Evolutionary conservation across 495 filamentous ascomycete species (phyloP).

Genomic region (Penicillium turbatum): DNA sequence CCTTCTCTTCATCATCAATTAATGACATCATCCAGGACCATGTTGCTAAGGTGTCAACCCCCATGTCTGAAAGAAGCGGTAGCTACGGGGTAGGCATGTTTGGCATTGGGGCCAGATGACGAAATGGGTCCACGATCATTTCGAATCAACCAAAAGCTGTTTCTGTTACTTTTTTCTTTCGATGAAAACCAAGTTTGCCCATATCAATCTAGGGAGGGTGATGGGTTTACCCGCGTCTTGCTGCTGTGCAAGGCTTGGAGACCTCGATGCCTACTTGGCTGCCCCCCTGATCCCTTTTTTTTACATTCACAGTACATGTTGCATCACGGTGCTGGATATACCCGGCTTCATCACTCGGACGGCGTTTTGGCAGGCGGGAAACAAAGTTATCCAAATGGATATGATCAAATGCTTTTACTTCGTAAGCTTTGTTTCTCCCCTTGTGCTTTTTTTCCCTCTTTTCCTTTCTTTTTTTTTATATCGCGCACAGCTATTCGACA

Average conservation of each 20-base stretch:
- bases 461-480: constrained; percentile 8
- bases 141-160: constrained; percentile 22
- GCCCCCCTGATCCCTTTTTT: constrained; percentile 12
- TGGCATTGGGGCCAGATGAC: constrained; percentile 48
- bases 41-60: constrained; percentile 41
- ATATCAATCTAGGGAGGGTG: constrained; percentile 6
- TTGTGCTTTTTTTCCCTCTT: constrained; percentile 12
- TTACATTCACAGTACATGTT: constrained; percentile 46
- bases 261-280: constrained; percentile 9
- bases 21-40: constrained; percentile 35
- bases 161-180: constrained; percentile 16
- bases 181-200: constrained; percentile 10
- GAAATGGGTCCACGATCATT: constrained; percentile 10
- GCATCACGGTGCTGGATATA: constrained; percentile 55
- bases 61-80: constrained; percentile 41
- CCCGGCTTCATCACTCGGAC: constrained; percentile 48
- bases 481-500: constrained; percentile 12
- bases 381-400: constrained; percentile 28
- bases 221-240: constrained; percentile 1
- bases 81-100: constrained; percentile 48
- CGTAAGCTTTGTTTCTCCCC: constrained; percentile 13
- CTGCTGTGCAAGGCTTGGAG: neutral
- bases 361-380: constrained; percentile 38
- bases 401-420: constrained; percentile 24
- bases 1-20: constrained; percentile 6